A percentile compares a stretch with the other conserved stretches of the same genome.
Conservation (phyloP, 306 rosid genomes). For the Pyrus betulifolia region DNA sequence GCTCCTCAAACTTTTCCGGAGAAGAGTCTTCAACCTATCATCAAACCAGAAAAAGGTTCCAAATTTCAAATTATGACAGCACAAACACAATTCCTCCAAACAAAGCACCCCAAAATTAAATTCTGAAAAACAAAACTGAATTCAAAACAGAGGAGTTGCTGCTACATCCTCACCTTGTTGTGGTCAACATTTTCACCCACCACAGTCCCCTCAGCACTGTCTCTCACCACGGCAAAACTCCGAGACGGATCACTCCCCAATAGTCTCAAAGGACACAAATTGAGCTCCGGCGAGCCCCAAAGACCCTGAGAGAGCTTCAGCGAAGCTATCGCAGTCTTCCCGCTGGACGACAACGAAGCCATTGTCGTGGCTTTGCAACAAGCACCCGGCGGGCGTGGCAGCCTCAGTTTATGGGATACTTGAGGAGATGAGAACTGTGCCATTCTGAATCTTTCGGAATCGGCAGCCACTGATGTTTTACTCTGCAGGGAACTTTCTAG, state of each 20-base stretch:
- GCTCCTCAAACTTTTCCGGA: conserved; percentile 36
- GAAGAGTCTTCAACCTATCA: conserved; percentile 10
- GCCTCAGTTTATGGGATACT: neutral
- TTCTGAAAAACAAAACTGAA: neutral
- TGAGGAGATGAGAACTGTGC: conserved; percentile 6
- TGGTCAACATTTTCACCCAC: neutral
- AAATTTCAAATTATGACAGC: neutral
- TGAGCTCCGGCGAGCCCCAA: conserved; percentile 1
- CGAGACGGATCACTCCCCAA: conserved; percentile 4
- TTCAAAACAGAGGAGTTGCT: neutral
- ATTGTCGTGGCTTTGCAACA: neutral
- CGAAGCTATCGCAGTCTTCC: neutral
- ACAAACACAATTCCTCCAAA: neutral
- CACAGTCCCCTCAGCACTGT: conserved; percentile 7
- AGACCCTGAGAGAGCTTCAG: neutral
- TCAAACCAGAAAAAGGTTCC: neutral
- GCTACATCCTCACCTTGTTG: conserved; percentile 8
- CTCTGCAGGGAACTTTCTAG: neutral
- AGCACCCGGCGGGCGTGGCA: neutral
- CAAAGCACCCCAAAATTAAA: neutral
- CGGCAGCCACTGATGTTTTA: neutral
- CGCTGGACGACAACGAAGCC: neutral
- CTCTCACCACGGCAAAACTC: conserved; percentile 9
- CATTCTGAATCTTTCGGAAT: neutral
- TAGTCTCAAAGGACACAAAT: neutral